Base-by-base conservation (phyloP, 2,329 filamentous ascomycete genomes). In the Acrodontium crateriforme region DNA sequence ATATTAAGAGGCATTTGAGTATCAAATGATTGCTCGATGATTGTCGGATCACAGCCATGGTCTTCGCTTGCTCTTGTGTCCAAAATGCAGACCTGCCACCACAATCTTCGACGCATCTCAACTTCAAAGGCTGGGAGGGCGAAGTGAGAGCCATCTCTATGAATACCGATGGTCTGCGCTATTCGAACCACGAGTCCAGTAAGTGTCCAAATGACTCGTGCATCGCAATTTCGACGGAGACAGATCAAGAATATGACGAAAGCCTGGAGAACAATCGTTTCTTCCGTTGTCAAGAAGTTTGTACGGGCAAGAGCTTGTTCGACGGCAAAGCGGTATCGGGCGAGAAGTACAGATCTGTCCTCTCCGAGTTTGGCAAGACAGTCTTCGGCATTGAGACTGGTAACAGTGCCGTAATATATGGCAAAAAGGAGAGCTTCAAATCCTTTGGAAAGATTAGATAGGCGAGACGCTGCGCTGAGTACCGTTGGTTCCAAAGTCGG, bases 271-370 rank as follows among this genome's bases (percentile, higher is more conserved):
- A 76, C 63, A 19, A 72, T 55, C 12, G 71, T 55, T 42, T 73
- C 74, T 32, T 73, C 67, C 6, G 69, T 73, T 31, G 65, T 69
- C 2, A 79, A 46, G 27, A 78, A 65, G 36, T 72, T 68, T 6
- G 73, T 72, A 27, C 68, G 61, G 3, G 74, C 67, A 24, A 78
- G 54, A 2, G 69, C 69, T 44, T 78, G 73, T 42, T 78, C 72
- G 3, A 71, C 53, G 2, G 63, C 72, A 42, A 74, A 74, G 6
- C 72, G 66, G 45, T 75, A 78, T 26, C 63, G 63, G 24, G 54
- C 55, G 15, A 74, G 53, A 5, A 67, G 45, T 2, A 53, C 39
- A 5, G 53, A 39, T 30, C 69, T 63, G 17, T 67, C 62, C 47
- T 70, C 62, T 8, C 66, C 65, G 19, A 74, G 56, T 13, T 53